A percentile compares a stretch with the other conserved stretches of the same genome.
phyloP scores from a whole-genome alignment of 768 basidiomycete genomes.

The Ramaria sp. region DNA sequence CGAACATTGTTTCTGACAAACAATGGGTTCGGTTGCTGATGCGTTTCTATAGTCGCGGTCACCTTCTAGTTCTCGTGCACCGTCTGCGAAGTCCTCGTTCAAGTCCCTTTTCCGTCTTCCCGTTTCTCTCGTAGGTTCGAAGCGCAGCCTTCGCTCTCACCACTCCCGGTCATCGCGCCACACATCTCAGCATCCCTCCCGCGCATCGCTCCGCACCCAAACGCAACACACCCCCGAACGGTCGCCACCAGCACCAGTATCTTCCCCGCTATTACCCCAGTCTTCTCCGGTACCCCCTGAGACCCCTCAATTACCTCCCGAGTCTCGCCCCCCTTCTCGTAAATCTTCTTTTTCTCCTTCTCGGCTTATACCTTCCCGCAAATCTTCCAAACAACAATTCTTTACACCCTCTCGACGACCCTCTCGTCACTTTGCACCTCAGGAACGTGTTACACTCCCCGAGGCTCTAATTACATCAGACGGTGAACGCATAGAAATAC shows the following conservation, averaged over 20 bases:
- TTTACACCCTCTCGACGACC: constrained; percentile 7
- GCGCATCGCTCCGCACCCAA: neutral
- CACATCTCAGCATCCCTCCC: neutral
- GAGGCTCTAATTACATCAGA: neutral
- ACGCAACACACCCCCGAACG: neutral
- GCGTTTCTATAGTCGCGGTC: constrained; percentile 1
- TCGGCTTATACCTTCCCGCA: constrained; percentile 1
- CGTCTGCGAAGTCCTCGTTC: constrained; percentile 1
- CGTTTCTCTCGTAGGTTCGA: neutral
- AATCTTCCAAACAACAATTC: constrained; percentile 5
- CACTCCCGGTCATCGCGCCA: neutral
- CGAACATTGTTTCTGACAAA: neutral
- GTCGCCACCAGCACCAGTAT: neutral
- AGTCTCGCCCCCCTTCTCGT: neutral
- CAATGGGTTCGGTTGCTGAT: neutral
- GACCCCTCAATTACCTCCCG: neutral
- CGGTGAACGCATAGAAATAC: neutral
- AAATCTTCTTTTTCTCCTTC: constrained; percentile 4
- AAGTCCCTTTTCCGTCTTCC: neutral
- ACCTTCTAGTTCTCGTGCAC: neutral
- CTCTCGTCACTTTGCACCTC: constrained; percentile 5
- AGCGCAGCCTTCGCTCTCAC: neutral
- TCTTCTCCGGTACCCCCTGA: neutral
- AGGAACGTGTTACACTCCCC: constrained; percentile 5
- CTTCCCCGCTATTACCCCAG: neutral